phyloP scores from a whole-genome alignment of 1,139 yeast species.

The Candida sp. region DNA sequence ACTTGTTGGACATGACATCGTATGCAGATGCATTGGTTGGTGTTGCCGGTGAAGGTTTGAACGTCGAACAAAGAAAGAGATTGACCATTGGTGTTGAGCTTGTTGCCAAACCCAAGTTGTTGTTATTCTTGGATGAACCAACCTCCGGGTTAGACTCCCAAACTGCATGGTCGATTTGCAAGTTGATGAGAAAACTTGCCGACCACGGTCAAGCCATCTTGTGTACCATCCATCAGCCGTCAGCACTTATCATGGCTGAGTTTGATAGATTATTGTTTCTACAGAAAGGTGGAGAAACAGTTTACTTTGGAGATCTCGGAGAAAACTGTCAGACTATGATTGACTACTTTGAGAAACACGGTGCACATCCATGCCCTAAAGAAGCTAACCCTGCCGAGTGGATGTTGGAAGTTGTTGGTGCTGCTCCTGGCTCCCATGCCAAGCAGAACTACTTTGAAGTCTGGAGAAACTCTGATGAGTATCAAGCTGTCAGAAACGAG shows the following conservation, averaged over 20 bases:
- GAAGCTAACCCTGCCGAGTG: conserved; percentile 61
- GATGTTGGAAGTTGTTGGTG: conserved; percentile 57
- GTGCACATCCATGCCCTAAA: conserved; percentile 47
- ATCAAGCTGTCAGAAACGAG: conserved; percentile 23
- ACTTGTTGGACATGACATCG: conserved; percentile 36
- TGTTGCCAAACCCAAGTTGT: conserved; percentile 41
- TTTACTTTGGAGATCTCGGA: conserved; percentile 71
- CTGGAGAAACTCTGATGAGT: conserved; percentile 36
- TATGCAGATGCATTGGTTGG: conserved; percentile 46
- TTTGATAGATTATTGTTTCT: conserved; percentile 41
- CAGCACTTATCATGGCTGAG: conserved; percentile 39
- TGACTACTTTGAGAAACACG: conserved; percentile 60
- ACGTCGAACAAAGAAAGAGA: conserved; percentile 43
- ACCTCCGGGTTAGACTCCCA: conserved; percentile 47
- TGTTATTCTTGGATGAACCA: conserved; percentile 41
- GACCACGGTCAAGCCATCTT: conserved; percentile 47
- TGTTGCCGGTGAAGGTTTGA: conserved; percentile 45
- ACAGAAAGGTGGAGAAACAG: conserved; percentile 59
- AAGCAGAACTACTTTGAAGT: conserved; percentile 37
- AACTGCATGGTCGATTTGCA: conserved; percentile 49
- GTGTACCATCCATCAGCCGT: conserved; percentile 49
- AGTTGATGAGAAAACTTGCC: conserved; percentile 45
- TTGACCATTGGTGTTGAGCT: conserved; percentile 45
- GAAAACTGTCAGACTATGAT: conserved; percentile 52
- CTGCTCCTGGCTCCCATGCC: conserved; percentile 41